Evolutionary conservation across 768 basidiomycete species (phyloP).

Genomic region (Lactarius akahatsu): DNA sequence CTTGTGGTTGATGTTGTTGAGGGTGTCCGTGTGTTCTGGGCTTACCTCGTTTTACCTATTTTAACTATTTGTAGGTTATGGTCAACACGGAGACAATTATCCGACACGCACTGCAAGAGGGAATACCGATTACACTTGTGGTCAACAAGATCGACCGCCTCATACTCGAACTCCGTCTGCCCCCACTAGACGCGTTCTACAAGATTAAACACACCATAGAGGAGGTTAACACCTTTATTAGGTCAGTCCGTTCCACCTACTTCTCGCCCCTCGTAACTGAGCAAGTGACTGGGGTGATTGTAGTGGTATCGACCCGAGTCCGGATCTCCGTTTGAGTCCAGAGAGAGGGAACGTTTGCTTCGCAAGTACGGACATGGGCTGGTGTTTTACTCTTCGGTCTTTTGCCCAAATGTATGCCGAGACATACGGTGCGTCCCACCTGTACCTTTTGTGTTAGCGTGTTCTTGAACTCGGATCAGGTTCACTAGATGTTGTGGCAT

Average conservation of each 20-base stretch:
- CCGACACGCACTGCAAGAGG: conserved; percentile 87
- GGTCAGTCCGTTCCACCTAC: conserved; percentile 44
- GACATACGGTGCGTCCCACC: conserved; percentile 64
- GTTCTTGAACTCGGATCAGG: conserved; percentile 42
- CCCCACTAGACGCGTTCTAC: conserved; percentile 95
- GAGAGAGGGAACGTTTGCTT: conserved; percentile 97
- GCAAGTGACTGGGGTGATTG: background rate
- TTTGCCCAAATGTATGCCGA: conserved; percentile 97
- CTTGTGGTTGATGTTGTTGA: conserved; percentile 98
- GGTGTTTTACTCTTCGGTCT: conserved; percentile 93
- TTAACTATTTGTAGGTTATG: conserved; percentile 63
- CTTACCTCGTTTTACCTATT: conserved; percentile 17
- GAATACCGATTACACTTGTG: conserved; percentile 85
- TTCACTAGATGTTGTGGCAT: conserved; percentile 75
- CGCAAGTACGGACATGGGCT: conserved; percentile 94
- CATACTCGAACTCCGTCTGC: conserved; percentile 93
- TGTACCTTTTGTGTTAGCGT: background rate
- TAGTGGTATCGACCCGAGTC: conserved; percentile 84
- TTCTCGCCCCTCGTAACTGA: conserved; percentile 2
- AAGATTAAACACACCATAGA: conserved; percentile 99
- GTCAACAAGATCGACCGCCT: conserved; percentile 98
- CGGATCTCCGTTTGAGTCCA: conserved; percentile 84
- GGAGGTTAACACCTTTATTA: conserved; percentile 95
- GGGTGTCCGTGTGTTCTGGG: conserved; percentile 56
- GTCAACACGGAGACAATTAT: conserved; percentile 87